Percentiles rank a stretch among this genome's conserved stretches.
phyloP scores from a whole-genome alignment of 2,329 filamentous ascomycete species.

The Pyrenophora tritici-repentis region DNA sequence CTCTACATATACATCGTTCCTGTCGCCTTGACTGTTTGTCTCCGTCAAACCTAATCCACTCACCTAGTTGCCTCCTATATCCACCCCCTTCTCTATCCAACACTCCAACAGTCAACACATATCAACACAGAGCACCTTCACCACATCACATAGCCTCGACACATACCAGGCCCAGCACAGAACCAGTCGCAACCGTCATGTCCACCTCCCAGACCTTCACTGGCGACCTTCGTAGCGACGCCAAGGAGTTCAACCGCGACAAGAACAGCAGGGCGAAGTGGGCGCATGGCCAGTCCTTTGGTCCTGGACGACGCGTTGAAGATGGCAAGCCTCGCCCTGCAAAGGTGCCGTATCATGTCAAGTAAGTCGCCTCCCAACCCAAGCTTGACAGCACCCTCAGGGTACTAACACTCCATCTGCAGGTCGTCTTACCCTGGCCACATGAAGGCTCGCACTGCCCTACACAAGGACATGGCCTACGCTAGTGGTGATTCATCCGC shows the following conservation, averaged over 20 bases:
- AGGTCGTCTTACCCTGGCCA: slow-evolving; percentile 31
- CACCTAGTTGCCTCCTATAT: slow-evolving; percentile 12
- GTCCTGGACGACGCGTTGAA: slow-evolving; percentile 45
- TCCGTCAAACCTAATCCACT: slow-evolving; percentile 24
- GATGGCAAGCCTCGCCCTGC: slow-evolving; percentile 45
- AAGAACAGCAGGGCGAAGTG: slow-evolving; percentile 58
- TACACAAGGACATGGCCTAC: slow-evolving; percentile 53
- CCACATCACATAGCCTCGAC: background rate
- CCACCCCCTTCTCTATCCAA: background rate
- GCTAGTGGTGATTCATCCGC: slow-evolving; percentile 50
- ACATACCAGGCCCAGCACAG: slow-evolving; percentile 2
- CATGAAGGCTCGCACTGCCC: slow-evolving; percentile 41
- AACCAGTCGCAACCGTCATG: slow-evolving; percentile 40
- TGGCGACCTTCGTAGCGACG: slow-evolving; percentile 59
- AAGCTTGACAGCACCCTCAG: background rate
- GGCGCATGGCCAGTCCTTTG: slow-evolving; percentile 52
- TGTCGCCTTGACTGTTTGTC: slow-evolving; percentile 11
- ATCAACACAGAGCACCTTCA: background rate
- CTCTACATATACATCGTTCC: slow-evolving; percentile 14
- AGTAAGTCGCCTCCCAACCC: slow-evolving; percentile 29
- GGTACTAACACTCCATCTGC: slow-evolving; percentile 22
- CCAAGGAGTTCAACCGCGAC: slow-evolving; percentile 59
- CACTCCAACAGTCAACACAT: background rate
- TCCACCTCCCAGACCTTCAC: slow-evolving; percentile 54
- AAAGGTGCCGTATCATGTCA: slow-evolving; percentile 36